Percentiles rank a stretch among this genome's conserved stretches.
Conservation (phyloP, 1,139 yeast genomes). For the Zygosaccharomyces pseudobailii region DNA sequence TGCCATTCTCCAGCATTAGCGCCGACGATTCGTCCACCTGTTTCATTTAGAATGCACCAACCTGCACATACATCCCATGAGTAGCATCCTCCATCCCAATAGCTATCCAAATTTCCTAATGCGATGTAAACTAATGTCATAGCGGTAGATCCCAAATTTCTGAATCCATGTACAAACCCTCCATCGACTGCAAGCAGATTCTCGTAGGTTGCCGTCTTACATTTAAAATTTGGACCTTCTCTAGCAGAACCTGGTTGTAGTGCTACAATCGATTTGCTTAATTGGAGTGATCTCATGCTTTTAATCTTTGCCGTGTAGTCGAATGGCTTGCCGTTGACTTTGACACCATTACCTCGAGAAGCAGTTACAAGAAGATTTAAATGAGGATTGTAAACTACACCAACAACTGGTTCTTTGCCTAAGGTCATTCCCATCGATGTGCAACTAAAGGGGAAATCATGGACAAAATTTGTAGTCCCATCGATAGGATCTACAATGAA, state of each 20-base stretch:
- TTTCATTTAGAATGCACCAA: slow-evolving; percentile 53
- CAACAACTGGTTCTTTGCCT: slow-evolving; percentile 48
- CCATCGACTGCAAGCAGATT: slow-evolving; percentile 42
- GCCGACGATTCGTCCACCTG: slow-evolving; percentile 52
- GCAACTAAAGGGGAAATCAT: slow-evolving; percentile 55
- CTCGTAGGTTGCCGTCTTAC: slow-evolving; percentile 45
- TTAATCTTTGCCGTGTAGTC: slow-evolving; percentile 35
- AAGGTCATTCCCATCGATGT: slow-evolving; percentile 54
- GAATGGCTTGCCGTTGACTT: slow-evolving; percentile 41
- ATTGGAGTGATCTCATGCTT: slow-evolving; percentile 36
- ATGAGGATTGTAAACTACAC: slow-evolving; percentile 56
- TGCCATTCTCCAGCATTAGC: slow-evolving; percentile 48
- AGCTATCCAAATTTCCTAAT: slow-evolving; percentile 50
- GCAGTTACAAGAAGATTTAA: slow-evolving; percentile 47
- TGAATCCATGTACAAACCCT: slow-evolving; percentile 54
- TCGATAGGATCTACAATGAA: slow-evolving; percentile 60
- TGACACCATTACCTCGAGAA: slow-evolving; percentile 50
- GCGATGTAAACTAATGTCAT: slow-evolving; percentile 53
- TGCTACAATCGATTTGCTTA: slow-evolving; percentile 52
- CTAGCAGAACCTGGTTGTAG: slow-evolving; percentile 59
- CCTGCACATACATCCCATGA: slow-evolving; percentile 67
- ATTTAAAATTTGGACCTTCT: slow-evolving; percentile 44
- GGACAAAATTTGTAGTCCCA: slow-evolving; percentile 60
- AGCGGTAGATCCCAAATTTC: slow-evolving; percentile 58
- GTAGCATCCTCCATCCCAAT: slow-evolving; percentile 64